Evolutionary conservation across 331 rosid species (phyloP), one percentile per base, ranked within the genome.

Genomic region (Telfairia occidentalis): DNA sequence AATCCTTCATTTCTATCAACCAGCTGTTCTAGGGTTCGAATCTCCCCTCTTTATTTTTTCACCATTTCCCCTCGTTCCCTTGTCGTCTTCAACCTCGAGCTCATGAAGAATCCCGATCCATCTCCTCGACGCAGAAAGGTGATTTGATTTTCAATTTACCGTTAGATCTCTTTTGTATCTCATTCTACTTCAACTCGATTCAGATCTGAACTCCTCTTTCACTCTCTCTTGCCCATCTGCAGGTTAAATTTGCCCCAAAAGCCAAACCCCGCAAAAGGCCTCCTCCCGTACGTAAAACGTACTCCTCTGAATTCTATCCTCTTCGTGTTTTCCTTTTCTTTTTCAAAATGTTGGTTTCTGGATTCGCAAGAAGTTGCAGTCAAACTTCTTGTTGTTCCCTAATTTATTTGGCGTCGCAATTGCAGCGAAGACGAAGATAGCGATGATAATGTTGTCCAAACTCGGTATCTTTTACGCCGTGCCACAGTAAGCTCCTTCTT

Each of bases 81-180:
- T 18, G 7, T 80, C 79, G 5, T 81, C 78, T 4, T 46, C 82
- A 63, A 73, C 83, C 45, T 66, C 79, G 5, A 26, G 9, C 4
- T 73, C 82, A 83, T 82, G 89, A 90, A 83, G 71, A 78, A 43
- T 73, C 54, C 48, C 48, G 71, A 54, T 18, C 40, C 82, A 0
- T 70, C 85, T 67, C 29, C 85, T 64, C n/a, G 78, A 64, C 19
- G 93, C 77, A 92, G 92, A 76, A 92, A 84, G 97, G 96, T 85
- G 75, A 83, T 76, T 49, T 35, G 6, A 21, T n/a, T 19, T 28
- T 30, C 2, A 63, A 60, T 40, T 16, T 10, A 30, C 28, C 2
- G 2, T n/a, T 40, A 6, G 30, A 40, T 21, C n/a, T 19, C 18
- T 0, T 37, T 10, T 19, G 0, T 8, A n/a, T 38, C 32, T 21